Evolutionary conservation across 768 basidiomycete genomes (phyloP), one percentile per base, ranked within the genome.

Genomic region (Lactarius hengduanensis): DNA sequence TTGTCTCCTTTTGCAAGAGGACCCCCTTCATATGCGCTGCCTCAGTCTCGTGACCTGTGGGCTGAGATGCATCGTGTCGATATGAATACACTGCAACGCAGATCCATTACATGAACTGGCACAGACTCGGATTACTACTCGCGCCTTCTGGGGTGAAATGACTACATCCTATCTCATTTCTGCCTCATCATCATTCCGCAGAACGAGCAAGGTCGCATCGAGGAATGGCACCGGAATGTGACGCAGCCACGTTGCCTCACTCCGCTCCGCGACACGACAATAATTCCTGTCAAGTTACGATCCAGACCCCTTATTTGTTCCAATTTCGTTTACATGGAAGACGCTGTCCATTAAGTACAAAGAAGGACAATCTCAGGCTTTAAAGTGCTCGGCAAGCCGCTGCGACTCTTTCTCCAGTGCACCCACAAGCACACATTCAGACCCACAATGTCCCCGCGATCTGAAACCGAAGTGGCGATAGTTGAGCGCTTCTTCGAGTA

Each of bases 401-500:
- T 61, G 43, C 43, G 8, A 34, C 36, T 0, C 43, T 8, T 26
- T 53, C 50, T 15, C 36, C 16, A 54, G 50, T 34, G 34, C 18
- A 41, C 28, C 16, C 26, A 18, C 61, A 32, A n/a, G n/a, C 28
- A 53, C 22, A 18, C 4, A 16, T 9, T 53, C 50, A 53, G 26
- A 20, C 32, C 32, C 54, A 38, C 43, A 7, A 53, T 53, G 50
- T 6, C 32, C 32, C 32, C 47, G 10, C 22, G 22, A 30, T 58
- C 32, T 56, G 38, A 53, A 58, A n/a, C 22, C 11, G 32, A 32
- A 8, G n/a, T 66, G 11, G 34, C 53, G 38, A 45, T 32, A 18
- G 57, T 66, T 11, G 47, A 54, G 8, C 45, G 7, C 26, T 66
- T 62, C 40, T 6, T 66, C n/a, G 61, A 66, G 6, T 8, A 32